A percentile compares a stretch with the other conserved stretches of the same genome.
Conservation (phyloP, 495 filamentous ascomycete genomes). For the Penicillium dipodomyicola region DNA sequence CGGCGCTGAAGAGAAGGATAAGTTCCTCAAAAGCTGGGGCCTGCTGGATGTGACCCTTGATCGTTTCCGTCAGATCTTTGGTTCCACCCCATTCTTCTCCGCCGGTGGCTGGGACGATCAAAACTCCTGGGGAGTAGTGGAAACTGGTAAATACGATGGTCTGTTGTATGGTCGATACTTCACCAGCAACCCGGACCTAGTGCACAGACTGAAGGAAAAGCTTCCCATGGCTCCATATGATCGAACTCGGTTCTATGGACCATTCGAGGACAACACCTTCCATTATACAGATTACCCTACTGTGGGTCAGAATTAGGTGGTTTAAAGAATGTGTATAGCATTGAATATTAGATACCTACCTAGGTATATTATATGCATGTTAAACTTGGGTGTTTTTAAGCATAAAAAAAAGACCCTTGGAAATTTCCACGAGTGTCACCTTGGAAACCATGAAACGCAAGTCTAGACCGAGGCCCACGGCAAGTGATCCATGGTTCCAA, state of each 20-base stretch:
- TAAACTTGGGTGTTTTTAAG: neutral
- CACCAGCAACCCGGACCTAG: conserved; percentile 67
- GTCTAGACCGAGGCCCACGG: neutral
- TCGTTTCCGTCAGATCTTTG: conserved; percentile 45
- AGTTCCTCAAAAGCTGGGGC: conserved; percentile 44
- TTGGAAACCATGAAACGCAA: neutral
- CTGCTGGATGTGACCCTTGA: conserved; percentile 38
- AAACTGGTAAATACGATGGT: conserved; percentile 42
- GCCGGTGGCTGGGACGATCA: conserved; percentile 48
- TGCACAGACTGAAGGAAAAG: conserved; percentile 54
- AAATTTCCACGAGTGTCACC: neutral
- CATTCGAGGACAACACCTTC: conserved; percentile 36
- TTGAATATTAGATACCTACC: neutral
- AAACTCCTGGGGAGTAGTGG: conserved; percentile 46
- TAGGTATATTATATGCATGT: neutral
- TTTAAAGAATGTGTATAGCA: neutral
- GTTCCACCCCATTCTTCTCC: conserved; percentile 47
- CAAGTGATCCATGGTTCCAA: neutral
- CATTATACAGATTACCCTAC: conserved; percentile 34
- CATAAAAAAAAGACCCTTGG: neutral
- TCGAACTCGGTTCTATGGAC: conserved; percentile 57
- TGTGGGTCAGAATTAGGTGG: conserved; percentile 7
- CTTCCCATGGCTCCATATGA: conserved; percentile 55
- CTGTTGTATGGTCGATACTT: conserved; percentile 61
- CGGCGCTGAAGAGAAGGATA: conserved; percentile 44